Evolutionary conservation across 352 stramenopile species (phyloP), one percentile per base, ranked within the genome.

Genomic region (Phytophthora quininea): DNA sequence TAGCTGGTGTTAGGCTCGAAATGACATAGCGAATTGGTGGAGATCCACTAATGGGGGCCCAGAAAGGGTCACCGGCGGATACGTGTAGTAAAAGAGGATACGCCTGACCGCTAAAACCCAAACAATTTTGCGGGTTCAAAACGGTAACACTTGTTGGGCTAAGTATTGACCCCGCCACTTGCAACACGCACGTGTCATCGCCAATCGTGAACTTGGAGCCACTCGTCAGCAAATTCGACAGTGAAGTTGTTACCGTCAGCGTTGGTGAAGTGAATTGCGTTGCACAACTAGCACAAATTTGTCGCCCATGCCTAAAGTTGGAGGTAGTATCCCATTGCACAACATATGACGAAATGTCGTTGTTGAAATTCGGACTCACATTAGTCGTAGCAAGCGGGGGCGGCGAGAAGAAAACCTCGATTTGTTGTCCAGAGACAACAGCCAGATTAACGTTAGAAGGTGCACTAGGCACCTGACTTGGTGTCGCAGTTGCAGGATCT

Each of bases 351-450:
- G 77, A 84, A 43, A 98, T 97, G 53, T 96, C 88, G 58, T 83
- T 91, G 72, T 94, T 92, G 52, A 88, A 86, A 42, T 82, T 81
- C 9, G 85, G 80, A 37, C 74, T 84, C 46, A 89, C 74, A 57
- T 80, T 90, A 32, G 76, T 76, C 0, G 68, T 74, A 9, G 76
- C 66, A 3, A 91, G 57, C 0, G 73, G 46, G 3, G 93, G 95
- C 33, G 93, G 85, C 32, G 80, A 89, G 71, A 98, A 98, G 11
- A 89, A 93, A 3, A 98, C 89, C 60, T 97, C 84, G 11, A 98
- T 67, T 53, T 96, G 82, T 19, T 83, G 75, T 4, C 93, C 89
- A 33, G 93, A 98, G 1, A 98, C 74, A 27, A 97, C 87, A 27
- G 74, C 54, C 1, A 98, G 58, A 40, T 87, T 72, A 12, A 98